A percentile compares a stretch with the other conserved stretches of the same genome.
These are phyloP conservation scores for Fusarium scirpi DNA, from an alignment of 2,329 filamentous ascomycete species.

Conservation along the genomic window DNA sequence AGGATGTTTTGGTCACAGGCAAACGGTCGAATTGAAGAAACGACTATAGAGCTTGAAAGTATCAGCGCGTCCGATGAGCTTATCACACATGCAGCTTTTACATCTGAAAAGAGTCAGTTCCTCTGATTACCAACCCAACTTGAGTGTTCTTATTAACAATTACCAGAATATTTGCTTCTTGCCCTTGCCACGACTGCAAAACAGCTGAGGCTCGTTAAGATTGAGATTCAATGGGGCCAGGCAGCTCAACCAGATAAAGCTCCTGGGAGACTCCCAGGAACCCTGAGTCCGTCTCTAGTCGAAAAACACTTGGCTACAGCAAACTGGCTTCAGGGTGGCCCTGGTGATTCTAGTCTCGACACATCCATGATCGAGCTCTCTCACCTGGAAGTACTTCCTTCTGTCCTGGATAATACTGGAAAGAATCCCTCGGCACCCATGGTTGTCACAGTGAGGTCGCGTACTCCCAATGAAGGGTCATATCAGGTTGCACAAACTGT, in stretches of 20 bases:
- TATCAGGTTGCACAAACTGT: slow-evolving; percentile 77
- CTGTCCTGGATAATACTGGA: slow-evolving; percentile 69
- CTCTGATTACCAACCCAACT: not conserved
- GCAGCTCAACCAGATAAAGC: slow-evolving; percentile 65
- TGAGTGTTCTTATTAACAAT: slow-evolving; percentile 42
- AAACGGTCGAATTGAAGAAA: slow-evolving; percentile 78
- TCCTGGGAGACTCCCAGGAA: slow-evolving; percentile 58
- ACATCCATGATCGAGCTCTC: slow-evolving; percentile 73
- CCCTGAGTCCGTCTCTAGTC: slow-evolving; percentile 64
- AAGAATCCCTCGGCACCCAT: slow-evolving; percentile 69
- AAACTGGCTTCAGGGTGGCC: slow-evolving; percentile 66
- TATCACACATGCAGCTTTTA: slow-evolving; percentile 83
- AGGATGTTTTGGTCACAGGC: slow-evolving; percentile 83
- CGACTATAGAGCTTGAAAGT: slow-evolving; percentile 78
- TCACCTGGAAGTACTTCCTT: slow-evolving; percentile 79
- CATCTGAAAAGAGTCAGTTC: slow-evolving; percentile 77
- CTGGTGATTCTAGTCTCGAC: slow-evolving; percentile 58
- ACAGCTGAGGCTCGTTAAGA: slow-evolving; percentile 79
- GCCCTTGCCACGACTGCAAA: slow-evolving; percentile 76
- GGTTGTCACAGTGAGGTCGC: slow-evolving; percentile 79
- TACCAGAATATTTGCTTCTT: slow-evolving; percentile 67
- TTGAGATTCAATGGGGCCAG: slow-evolving; percentile 78
- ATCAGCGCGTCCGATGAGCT: slow-evolving; percentile 78
- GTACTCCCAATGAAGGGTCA: slow-evolving; percentile 64
- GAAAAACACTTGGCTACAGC: slow-evolving; percentile 69